Evolutionary conservation across 2,329 filamentous ascomycete genomes (phyloP), one percentile per base, ranked within the genome.

Genomic region (Ophiostoma montium): DNA sequence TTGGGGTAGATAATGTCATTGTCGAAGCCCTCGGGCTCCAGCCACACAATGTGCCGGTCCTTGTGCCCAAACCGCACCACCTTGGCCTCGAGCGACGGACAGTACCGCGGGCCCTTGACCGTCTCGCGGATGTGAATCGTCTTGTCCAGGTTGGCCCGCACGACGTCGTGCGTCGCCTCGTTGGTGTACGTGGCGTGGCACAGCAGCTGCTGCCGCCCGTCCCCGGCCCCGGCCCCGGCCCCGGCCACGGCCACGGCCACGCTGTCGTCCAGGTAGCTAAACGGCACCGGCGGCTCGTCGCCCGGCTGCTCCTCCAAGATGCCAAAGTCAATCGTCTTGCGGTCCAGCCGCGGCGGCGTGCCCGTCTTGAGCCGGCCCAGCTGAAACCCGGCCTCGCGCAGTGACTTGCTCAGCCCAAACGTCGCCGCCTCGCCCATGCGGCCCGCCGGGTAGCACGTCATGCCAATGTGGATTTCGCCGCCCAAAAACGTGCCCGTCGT

Each of bases 81-180:
- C 64, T 98, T 98, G 15, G 88, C 88, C 65, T 98, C 92, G 4
- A 98, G 70, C 0, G 90, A 96, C 3, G 92, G 92, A 59, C 92
- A 98, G 61, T 98, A 98, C 52, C 92, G 76, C 1, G 92, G 92
- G 0, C 92, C 92, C 60, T 87, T 92, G 47, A 98, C 86, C 0
- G 87, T 90, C 64, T 98, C 92, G 21, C 92, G 80, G 54, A 98
- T 96, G 61, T 98, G 92, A 33, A 98, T 85, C 1, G 87, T 94
- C 62, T 95, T 94, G 61, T 94, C 84, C n/a, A 98, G 76, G 60
- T 96, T 95, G 7, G 78, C 77, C 42, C 87, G 79, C 52, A 95
- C 83, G 46, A 98, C 76, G 15, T 85, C 78, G 65, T 98, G 92
- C 0, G 87, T 80, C 5, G 72, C 75, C 45, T 81, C 72, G 60